phyloP scores from a whole-genome alignment of 305 asterid species.

The Fraxinus platypoda region DNA sequence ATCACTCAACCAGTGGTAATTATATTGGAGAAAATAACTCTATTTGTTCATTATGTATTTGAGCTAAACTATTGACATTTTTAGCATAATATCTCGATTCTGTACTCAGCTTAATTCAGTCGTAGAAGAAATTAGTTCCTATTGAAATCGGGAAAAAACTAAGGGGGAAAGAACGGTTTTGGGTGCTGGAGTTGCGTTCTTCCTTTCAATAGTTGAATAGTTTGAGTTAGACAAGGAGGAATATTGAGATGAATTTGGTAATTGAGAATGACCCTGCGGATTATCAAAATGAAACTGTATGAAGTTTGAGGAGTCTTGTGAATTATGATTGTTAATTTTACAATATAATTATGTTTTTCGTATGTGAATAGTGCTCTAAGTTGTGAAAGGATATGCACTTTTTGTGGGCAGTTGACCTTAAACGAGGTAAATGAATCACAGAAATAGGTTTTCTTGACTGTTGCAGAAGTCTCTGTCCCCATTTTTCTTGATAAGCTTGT shows the following conservation, averaged over 20 bases:
- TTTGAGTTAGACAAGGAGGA: not conserved
- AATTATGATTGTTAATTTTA: not conserved
- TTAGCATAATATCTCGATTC: not conserved
- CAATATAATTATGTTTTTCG: not conserved
- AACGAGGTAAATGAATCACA: not conserved
- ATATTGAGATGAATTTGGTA: not conserved
- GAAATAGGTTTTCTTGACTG: not conserved
- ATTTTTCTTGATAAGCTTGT: not conserved
- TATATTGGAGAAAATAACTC: not conserved
- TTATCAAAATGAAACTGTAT: not conserved
- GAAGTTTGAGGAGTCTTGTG: not conserved
- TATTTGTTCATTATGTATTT: not conserved
- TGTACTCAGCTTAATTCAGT: not conserved
- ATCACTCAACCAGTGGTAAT: conserved; percentile 82
- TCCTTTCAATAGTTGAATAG: not conserved
- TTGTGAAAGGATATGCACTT: not conserved
- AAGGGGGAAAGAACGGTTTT: not conserved
- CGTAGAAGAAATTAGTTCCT: not conserved
- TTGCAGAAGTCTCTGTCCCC: not conserved
- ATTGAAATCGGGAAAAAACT: not conserved
- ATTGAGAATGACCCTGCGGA: not conserved
- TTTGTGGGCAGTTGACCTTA: not conserved
- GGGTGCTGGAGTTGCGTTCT: not conserved
- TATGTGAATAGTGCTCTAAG: not conserved
- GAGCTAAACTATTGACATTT: not conserved